Conservation (phyloP, 2,329 filamentous ascomycete genomes). For the Fusarium pseudoanthophilum region DNA sequence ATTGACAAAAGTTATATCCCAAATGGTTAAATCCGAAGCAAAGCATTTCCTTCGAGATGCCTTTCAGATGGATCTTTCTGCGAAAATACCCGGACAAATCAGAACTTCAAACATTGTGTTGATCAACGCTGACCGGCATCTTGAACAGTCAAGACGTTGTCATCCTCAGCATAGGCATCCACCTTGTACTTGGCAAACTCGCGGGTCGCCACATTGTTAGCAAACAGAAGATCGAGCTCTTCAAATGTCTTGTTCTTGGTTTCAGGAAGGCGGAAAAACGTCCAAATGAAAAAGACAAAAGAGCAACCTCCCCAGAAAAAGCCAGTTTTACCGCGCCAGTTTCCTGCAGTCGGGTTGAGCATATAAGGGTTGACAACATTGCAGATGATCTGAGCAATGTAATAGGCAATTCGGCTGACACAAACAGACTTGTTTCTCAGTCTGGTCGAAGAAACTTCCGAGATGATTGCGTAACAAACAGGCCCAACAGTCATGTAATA, state of each 20-base stretch:
- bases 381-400: slow-evolving; percentile 39
- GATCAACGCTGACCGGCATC: neutral
- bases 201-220: slow-evolving; percentile 52
- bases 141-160: slow-evolving; percentile 3
- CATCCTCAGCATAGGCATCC: slow-evolving; percentile 39
- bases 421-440: slow-evolving; percentile 54
- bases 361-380: slow-evolving; percentile 44
- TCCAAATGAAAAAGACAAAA: slow-evolving; percentile 54
- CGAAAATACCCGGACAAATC: no score
- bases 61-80: neutral
- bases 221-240: slow-evolving; percentile 65
- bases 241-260: slow-evolving; percentile 57
- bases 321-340: slow-evolving; percentile 48
- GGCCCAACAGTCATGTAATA: slow-evolving; percentile 55
- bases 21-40: neutral
- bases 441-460: slow-evolving; percentile 52
- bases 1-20: neutral
- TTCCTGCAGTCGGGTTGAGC: slow-evolving; percentile 44
- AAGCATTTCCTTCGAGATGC: neutral
- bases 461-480: slow-evolving; percentile 54
- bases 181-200: slow-evolving; percentile 52
- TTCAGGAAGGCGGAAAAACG: slow-evolving; percentile 63
- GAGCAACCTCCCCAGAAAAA: slow-evolving; percentile 55
- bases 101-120: neutral
- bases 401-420: slow-evolving; percentile 47